phyloP scores from a whole-genome alignment of 768 basidiomycete species.

The Cantharellus anzutake region DNA sequence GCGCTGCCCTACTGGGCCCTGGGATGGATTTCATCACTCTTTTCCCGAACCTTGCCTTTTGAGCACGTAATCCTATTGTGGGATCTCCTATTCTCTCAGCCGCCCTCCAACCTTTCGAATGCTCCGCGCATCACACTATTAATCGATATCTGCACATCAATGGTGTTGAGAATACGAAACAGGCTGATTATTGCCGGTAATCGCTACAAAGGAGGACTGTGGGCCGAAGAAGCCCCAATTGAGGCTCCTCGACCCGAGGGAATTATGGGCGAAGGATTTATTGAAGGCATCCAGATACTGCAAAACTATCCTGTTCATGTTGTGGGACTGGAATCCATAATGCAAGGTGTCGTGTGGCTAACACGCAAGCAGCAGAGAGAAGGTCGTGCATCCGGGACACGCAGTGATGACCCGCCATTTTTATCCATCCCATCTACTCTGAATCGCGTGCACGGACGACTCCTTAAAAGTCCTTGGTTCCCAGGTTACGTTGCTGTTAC shows the following conservation, averaged over 20 bases:
- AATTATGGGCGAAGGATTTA: constrained; percentile 9
- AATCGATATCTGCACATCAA: constrained; percentile 7
- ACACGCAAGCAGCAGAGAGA: neutral
- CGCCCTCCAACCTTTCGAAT: constrained; percentile 4
- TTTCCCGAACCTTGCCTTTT: constrained; percentile 11
- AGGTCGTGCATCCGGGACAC: neutral
- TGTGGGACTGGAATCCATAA: constrained; percentile 6
- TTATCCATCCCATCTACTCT: neutral
- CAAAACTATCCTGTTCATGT: constrained; percentile 7
- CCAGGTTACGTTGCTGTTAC: neutral
- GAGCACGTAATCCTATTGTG: constrained; percentile 3
- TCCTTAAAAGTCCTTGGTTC: neutral
- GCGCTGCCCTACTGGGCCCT: constrained; percentile 11
- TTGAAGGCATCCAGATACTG: constrained; percentile 9
- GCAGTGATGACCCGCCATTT: neutral
- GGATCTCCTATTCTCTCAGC: constrained; percentile 9
- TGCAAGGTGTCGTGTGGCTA: constrained; percentile 5
- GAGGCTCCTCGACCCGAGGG: neutral
- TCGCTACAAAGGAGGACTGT: constrained; percentile 6
- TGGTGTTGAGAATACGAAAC: constrained; percentile 5
- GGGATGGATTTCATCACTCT: constrained; percentile 11
- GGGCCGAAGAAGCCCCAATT: constrained; percentile 5
- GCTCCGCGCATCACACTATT: constrained; percentile 7
- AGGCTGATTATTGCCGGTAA: constrained; percentile 6
- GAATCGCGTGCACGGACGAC: neutral